Conservation (phyloP, 345 rosid species). For the Syzygium aqueum region DNA sequence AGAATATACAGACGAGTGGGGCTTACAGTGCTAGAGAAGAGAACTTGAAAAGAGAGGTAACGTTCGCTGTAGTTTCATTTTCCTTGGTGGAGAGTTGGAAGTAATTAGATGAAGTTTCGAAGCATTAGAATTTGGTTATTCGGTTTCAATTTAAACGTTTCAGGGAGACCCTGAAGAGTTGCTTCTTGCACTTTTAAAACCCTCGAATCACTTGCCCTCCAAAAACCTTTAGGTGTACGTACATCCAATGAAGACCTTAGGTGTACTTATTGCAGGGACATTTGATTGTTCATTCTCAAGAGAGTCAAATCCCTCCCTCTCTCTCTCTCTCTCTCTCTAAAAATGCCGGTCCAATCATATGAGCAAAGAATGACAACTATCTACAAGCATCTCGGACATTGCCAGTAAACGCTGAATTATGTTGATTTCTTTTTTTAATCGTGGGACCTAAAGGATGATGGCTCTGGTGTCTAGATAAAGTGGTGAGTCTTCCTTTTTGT, state of each 20-base stretch:
- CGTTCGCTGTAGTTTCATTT: neutral
- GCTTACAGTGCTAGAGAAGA: conserved; percentile 98
- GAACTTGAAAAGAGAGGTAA: conserved; percentile 78
- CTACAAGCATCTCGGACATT: neutral
- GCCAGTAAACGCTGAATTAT: neutral
- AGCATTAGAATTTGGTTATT: neutral
- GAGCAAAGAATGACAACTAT: neutral
- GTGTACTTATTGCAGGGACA: neutral
- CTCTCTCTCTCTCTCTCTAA: neutral
- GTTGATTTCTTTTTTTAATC: neutral
- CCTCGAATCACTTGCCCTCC: neutral
- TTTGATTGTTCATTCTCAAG: neutral
- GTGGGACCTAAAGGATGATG: neutral
- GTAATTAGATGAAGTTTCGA: neutral
- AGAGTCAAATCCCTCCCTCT: neutral
- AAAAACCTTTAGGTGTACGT: neutral
- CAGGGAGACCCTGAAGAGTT: neutral
- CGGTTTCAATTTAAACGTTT: neutral
- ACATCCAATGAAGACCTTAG: neutral
- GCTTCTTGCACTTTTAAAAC: neutral
- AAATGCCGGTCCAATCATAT: neutral
- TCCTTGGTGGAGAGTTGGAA: neutral
- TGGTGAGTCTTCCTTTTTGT: neutral
- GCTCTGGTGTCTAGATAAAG: neutral
- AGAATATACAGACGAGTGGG: conserved; percentile 91